These are phyloP conservation scores for Solanum appendiculatum DNA, from an alignment of 257 asterid genomes.

Conservation along the genomic window DNA sequence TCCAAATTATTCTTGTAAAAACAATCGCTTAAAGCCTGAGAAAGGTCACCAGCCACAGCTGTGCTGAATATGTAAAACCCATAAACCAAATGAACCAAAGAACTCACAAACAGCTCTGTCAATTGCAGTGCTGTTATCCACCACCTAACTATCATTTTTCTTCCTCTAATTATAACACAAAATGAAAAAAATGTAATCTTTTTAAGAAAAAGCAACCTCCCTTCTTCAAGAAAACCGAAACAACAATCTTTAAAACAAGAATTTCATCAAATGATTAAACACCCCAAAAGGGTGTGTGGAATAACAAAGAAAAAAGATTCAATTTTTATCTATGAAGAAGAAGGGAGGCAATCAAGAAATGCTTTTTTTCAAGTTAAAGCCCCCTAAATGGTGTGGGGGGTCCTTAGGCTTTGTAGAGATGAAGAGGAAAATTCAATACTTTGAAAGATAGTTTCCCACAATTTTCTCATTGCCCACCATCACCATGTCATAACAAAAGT, in stretches of 20 bases:
- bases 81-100: conserved; percentile 72
- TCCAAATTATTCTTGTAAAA: conserved; percentile 41
- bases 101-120: conserved; percentile 58
- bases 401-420: background rate
- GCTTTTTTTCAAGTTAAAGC: background rate
- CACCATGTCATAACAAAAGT: background rate
- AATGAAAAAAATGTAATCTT: too few species aligned
- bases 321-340: background rate
- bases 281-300: background rate
- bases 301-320: background rate
- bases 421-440: conserved; percentile 3
- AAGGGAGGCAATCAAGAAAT: background rate
- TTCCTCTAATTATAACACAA: background rate
- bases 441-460: conserved; percentile 20
- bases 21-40: conserved; percentile 58
- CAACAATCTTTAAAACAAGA: conserved; percentile 32
- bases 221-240: conserved; percentile 51
- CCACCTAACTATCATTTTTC: conserved; percentile 53
- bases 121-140: conserved; percentile 65
- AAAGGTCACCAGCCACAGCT: conserved; percentile 84
- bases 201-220: background rate
- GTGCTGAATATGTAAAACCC: conserved; percentile 91
- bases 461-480: conserved; percentile 32
- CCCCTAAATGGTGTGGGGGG: background rate
- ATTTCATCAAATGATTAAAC: background rate